Evolutionary conservation across 139 green algal species (phyloP).

Genomic region (Chlorella sp.): DNA sequence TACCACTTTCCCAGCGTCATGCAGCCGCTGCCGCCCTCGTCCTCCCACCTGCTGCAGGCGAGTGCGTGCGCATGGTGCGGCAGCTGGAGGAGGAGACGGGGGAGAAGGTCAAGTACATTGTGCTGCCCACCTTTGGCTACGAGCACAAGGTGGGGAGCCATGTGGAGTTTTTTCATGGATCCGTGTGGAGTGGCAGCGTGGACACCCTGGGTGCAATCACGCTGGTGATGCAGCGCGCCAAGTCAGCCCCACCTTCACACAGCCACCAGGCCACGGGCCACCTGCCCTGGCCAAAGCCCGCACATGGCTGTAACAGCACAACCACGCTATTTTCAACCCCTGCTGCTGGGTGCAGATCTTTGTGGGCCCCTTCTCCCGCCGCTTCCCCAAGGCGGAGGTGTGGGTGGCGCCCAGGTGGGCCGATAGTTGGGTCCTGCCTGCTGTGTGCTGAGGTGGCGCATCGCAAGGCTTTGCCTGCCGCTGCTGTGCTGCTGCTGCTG

Average conservation of each 20-base stretch:
- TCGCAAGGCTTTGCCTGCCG: not conserved
- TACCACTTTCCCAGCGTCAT: not conserved
- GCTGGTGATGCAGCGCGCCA: too few relatives aligned
- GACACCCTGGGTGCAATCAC: not conserved
- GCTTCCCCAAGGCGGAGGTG: conserved; percentile 86
- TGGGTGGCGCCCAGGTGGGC: conserved; percentile 52
- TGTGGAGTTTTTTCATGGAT: too few relatives aligned
- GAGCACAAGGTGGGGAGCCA: conserved; percentile 89
- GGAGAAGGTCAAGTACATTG: conserved; percentile 83
- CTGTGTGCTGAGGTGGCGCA: not conserved
- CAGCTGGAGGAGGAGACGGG: conserved; percentile 79
- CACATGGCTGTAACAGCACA: too few relatives aligned
- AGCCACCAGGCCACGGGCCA: too few relatives aligned
- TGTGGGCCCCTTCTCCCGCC: conserved; percentile 80
- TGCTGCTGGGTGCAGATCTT: conserved; percentile 60
- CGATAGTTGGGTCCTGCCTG: not conserved
- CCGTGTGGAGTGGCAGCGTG: not conserved
- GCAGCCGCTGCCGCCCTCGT: not conserved
- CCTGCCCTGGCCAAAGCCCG: too few relatives aligned
- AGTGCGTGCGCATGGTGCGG: conserved; percentile 69
- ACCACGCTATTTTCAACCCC: too few relatives aligned
- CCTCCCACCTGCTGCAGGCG: not conserved
- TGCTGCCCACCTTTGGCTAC: conserved; percentile 89
- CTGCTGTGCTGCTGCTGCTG: too few relatives aligned
- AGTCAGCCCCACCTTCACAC: too few relatives aligned